A percentile compares a stretch with the other conserved stretches of the same genome.
Evolutionary conservation across 306 rosid genomes (phyloP).

Genomic region (Vachellia pachyceras): DNA sequence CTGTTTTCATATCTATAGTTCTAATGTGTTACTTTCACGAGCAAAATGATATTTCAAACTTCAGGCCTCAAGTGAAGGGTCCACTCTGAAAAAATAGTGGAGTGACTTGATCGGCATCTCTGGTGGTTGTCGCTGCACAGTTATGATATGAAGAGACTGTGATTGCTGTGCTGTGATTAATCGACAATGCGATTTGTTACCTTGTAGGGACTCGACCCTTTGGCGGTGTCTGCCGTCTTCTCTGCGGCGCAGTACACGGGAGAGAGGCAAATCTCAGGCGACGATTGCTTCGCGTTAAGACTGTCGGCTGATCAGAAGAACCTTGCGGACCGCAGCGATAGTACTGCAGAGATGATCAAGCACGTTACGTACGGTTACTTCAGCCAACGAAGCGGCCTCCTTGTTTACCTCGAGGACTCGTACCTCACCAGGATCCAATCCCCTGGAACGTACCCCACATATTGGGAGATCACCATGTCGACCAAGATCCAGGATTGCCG

Average conservation of each 20-base stretch:
- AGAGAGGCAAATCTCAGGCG: conserved; percentile 62
- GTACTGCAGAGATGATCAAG: conserved; percentile 90
- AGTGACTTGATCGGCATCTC: conserved; percentile 29
- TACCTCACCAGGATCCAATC: conserved; percentile 82
- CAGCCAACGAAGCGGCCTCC: conserved; percentile 74
- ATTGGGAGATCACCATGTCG: conserved; percentile 88
- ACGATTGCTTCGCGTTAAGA: conserved; percentile 74
- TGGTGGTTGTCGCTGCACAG: not conserved
- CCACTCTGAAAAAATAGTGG: conserved; percentile 4
- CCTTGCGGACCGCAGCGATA: conserved; percentile 72
- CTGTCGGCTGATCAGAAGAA: conserved; percentile 72
- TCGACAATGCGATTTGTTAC: conserved; percentile 28
- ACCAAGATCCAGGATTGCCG: conserved; percentile 73
- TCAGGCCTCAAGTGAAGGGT: not conserved
- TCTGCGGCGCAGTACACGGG: conserved; percentile 72
- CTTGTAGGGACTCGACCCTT: conserved; percentile 80
- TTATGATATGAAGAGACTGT: not conserved
- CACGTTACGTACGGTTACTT: conserved; percentile 78
- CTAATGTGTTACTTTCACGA: too few relatives aligned
- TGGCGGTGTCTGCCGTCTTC: conserved; percentile 75
- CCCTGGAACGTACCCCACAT: conserved; percentile 75
- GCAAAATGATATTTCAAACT: not conserved
- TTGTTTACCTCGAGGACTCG: conserved; percentile 75
- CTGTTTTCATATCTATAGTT: too few relatives aligned
- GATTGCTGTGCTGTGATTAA: not conserved